phyloP scores from a whole-genome alignment of 176 grass and related monocot species.

The Triticum monococcum region DNA sequence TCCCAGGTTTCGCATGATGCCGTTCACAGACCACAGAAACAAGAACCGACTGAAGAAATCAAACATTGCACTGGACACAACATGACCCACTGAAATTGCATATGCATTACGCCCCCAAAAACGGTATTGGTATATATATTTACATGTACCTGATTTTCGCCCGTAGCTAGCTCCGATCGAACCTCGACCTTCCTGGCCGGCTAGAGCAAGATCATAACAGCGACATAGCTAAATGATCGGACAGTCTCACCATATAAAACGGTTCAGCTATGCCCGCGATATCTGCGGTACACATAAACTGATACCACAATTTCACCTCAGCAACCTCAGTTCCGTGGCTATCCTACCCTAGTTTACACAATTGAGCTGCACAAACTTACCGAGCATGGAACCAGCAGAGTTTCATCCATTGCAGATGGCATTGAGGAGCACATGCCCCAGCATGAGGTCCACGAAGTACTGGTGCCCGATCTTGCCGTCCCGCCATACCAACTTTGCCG shows the following conservation, averaged over 20 bases:
- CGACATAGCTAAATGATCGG: slow-evolving; percentile 29
- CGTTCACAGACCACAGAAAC: not conserved
- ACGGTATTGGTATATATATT: slow-evolving; percentile 42
- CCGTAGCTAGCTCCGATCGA: slow-evolving; percentile 30
- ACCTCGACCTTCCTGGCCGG: slow-evolving; percentile 29
- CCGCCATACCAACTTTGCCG: slow-evolving; percentile 66
- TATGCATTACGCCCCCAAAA: slow-evolving; percentile 18
- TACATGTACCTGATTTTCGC: slow-evolving; percentile 36
- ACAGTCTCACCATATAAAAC: slow-evolving; percentile 10
- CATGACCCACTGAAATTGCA: not conserved
- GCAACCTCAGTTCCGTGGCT: slow-evolving; percentile 6
- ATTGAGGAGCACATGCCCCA: slow-evolving; percentile 92
- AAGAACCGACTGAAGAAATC: not conserved
- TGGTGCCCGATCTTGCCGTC: slow-evolving; percentile 89
- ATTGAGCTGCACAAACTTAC: slow-evolving; percentile 30
- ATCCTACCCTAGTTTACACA: slow-evolving; percentile 39
- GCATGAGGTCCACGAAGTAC: slow-evolving; percentile 96
- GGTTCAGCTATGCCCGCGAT: slow-evolving; percentile 27
- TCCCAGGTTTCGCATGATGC: not conserved
- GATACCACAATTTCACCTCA: not conserved
- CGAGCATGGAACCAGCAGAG: slow-evolving; percentile 6
- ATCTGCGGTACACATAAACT: not conserved
- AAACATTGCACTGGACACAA: not conserved
- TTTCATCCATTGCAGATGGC: slow-evolving; percentile 79
- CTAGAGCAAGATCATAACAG: slow-evolving; percentile 25